Percentiles rank a stretch among this genome's conserved stretches.
These are phyloP conservation scores for Pyrenochaeta sp. DNA, from an alignment of 2,329 filamentous ascomycete genomes.

Conservation along the genomic window DNA sequence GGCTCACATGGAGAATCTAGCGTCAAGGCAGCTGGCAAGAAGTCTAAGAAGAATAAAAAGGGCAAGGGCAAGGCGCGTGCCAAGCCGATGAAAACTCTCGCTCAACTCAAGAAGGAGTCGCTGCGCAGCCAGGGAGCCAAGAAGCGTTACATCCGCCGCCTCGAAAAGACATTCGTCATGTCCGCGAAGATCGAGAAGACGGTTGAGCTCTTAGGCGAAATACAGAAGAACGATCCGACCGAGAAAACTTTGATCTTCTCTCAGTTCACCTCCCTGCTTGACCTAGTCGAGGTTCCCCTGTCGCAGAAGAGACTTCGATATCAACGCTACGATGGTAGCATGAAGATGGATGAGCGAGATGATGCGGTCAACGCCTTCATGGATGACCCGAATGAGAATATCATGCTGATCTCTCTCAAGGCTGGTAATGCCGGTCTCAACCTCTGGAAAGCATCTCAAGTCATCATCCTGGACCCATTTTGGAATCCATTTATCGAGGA, in stretches of 20 bases:
- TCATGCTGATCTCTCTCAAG: slow-evolving; percentile 82
- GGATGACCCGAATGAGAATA: slow-evolving; percentile 65
- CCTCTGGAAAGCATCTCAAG: slow-evolving; percentile 80
- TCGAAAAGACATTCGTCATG: slow-evolving; percentile 73
- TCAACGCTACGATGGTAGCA: slow-evolving; percentile 78
- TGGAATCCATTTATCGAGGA: slow-evolving; percentile 96
- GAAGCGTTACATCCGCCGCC: slow-evolving; percentile 72
- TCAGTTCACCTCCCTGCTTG: slow-evolving; percentile 81
- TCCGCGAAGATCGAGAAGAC: slow-evolving; percentile 79
- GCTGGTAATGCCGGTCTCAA: slow-evolving; percentile 89
- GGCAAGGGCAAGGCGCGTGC: slow-evolving; percentile 53
- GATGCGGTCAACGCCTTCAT: slow-evolving; percentile 73
- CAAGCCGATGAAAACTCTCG: slow-evolving; percentile 60
- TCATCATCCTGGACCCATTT: slow-evolving; percentile 91
- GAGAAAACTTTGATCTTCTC: slow-evolving; percentile 86
- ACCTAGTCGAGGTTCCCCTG: slow-evolving; percentile 78
- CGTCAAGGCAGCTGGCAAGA: slow-evolving; percentile 27
- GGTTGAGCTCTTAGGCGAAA: slow-evolving; percentile 67
- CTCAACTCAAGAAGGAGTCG: slow-evolving; percentile 73
- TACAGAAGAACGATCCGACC: slow-evolving; percentile 58
- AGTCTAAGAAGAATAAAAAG: slow-evolving; percentile 48
- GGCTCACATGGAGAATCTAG: slow-evolving; percentile 38
- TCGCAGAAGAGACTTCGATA: slow-evolving; percentile 65
- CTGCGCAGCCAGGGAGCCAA: slow-evolving; percentile 70
- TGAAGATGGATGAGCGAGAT: slow-evolving; percentile 72